These are phyloP conservation scores for Phaeosphaeriaceae sp. DNA, from an alignment of 2,329 filamentous ascomycete species.

Conservation along the genomic window DNA sequence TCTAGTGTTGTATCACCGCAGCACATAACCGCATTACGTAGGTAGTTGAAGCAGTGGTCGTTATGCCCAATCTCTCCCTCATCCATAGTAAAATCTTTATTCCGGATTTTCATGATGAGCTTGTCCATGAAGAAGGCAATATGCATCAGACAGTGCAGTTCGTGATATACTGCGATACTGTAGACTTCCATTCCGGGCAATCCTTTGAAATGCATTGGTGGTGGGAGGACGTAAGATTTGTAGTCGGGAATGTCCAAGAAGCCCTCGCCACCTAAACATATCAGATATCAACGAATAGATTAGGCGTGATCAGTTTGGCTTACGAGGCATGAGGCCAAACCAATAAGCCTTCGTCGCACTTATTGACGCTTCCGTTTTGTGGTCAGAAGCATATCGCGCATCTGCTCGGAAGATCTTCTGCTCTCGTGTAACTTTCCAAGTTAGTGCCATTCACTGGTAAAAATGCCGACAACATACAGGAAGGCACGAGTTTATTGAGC, in stretches of 20 bases:
- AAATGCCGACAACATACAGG: constrained; percentile 9
- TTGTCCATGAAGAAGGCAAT: constrained; percentile 19
- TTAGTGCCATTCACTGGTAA: neutral
- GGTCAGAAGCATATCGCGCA: constrained; percentile 21
- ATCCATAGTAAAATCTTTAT: constrained; percentile 17
- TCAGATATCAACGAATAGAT: neutral
- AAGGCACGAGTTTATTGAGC: constrained; percentile 20
- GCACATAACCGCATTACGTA: constrained; percentile 34
- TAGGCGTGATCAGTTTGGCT: neutral
- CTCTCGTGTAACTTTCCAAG: constrained; percentile 12
- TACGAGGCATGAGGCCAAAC: constrained; percentile 17
- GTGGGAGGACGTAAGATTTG: constrained; percentile 12
- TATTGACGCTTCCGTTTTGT: constrained; percentile 16
- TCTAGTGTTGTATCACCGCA: constrained; percentile 34
- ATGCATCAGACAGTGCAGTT: constrained; percentile 28
- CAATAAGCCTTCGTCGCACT: constrained; percentile 18
- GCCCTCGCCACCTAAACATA: constrained; percentile 18
- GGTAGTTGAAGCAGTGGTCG: constrained; percentile 38
- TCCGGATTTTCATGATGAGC: constrained; percentile 22
- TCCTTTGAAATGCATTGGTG: constrained; percentile 21
- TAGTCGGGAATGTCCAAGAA: constrained; percentile 20
- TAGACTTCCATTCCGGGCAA: constrained; percentile 13
- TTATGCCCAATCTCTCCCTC: constrained; percentile 31
- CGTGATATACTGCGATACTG: constrained; percentile 25
- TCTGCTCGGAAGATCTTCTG: constrained; percentile 21